A percentile compares a stretch with the other conserved stretches of the same genome.
Conservation (phyloP, 352 stramenopile genomes). For the Paralagenidium karlingii region DNA sequence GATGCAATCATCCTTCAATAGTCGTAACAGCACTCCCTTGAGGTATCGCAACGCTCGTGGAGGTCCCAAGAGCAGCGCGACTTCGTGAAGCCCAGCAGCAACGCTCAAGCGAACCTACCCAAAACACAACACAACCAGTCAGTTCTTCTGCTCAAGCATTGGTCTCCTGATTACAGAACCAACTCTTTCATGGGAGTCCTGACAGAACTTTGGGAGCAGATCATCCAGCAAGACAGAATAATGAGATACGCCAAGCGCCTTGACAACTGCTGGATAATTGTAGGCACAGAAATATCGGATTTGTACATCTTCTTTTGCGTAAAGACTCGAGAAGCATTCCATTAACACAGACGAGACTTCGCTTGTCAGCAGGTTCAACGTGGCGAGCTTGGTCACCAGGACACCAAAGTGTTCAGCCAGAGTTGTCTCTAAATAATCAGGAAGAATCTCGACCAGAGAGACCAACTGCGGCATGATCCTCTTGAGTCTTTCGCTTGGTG, state of each 20-base stretch:
- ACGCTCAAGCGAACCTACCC: slow-evolving; percentile 47
- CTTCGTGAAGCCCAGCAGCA: slow-evolving; percentile 59
- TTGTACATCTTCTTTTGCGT: slow-evolving; percentile 36
- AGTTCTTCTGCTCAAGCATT: background rate
- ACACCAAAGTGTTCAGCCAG: slow-evolving; percentile 41
- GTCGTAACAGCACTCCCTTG: slow-evolving; percentile 28
- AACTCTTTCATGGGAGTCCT: slow-evolving; percentile 22
- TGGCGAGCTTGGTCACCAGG: slow-evolving; percentile 50
- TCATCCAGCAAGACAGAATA: slow-evolving; percentile 57
- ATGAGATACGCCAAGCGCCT: slow-evolving; percentile 47
- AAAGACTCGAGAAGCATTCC: slow-evolving; percentile 47
- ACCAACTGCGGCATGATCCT: slow-evolving; percentile 55
- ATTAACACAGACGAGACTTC: slow-evolving; percentile 37
- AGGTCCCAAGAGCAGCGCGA: slow-evolving; percentile 43
- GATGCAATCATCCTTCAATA: slow-evolving; percentile 54
- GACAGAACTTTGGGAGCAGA: slow-evolving; percentile 40
- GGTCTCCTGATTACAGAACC: background rate
- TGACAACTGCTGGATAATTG: slow-evolving; percentile 70
- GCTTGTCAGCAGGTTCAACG: slow-evolving; percentile 31
- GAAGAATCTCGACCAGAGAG: slow-evolving; percentile 32
- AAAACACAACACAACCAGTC: background rate
- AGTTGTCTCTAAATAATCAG: slow-evolving; percentile 38
- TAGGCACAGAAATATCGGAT: slow-evolving; percentile 53
- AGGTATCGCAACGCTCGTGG: slow-evolving; percentile 50
- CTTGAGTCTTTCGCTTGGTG: slow-evolving; percentile 32